Base-by-base conservation (phyloP, 2,329 filamentous ascomycete genomes). In the Aspergillus transmontanensis region DNA sequence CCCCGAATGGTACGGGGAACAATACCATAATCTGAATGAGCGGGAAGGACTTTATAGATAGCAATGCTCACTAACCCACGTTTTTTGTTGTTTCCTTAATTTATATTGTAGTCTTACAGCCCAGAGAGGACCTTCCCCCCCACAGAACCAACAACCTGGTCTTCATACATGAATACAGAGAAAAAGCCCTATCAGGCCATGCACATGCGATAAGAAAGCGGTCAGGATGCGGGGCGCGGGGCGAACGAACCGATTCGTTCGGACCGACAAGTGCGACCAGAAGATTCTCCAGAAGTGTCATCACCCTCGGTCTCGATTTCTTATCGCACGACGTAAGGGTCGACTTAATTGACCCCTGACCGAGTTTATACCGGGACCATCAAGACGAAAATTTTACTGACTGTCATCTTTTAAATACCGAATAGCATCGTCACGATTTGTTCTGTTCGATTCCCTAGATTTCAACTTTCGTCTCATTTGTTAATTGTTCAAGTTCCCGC, bases 181-280 rank as follows among this genome's bases (percentile, higher is more conserved):
- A 41, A 11, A 32, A 6, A 26, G 30, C 3, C 11, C 16, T 23
- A 28, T 6, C 30, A 30, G 19, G 4, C 21, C 12, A 30, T 14
- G 26, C 48, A 51, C 48, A 51, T 51, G 48, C 60, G 60, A 62
- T 58, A 62, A 62, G 60, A 62, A 62, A 34, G 60, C 60, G 60
- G 48, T 51, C 48, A 51, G 28, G 6, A 51, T 51, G 48, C 48
- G 48, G 48, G 48, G 48, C 11, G 45, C 45, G 21, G 21, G 39
- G 45, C 43, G 43, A 46, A 6, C 14, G 23, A 30, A n/a, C 46
- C 46, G 26, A 50, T 54, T 36, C 30, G 51, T 16, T 30, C 51
- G 30, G 51, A 14, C 28, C 28, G 21, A 54, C 9, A 10, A 54
- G 51, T 53, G 16, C 9, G 51, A 55, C 51, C 51, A 55, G 51